Base-by-base conservation (phyloP, 73 alveolate species). In the Paramecium sexaurelia region DNA sequence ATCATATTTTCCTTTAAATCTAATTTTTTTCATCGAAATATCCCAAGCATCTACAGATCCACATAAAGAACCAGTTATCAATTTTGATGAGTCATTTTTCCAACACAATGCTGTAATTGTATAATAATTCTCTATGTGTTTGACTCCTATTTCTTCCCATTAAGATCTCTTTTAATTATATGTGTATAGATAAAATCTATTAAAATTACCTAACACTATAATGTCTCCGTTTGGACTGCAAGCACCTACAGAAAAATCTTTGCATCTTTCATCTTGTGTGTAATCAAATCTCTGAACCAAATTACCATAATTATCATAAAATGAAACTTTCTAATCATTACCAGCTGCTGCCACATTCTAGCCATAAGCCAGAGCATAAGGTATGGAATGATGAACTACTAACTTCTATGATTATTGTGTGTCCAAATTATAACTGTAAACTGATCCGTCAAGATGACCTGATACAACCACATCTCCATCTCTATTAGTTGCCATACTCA, bases 161-260 rank as follows among this genome's bases (percentile, higher is more conserved):
- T 96, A 98, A 75, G 98, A 98, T 78, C 99, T 94, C 95, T 98
- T 98, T 47, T 98, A 95, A 93, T 99, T 98, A 91, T 95, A 97
- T 95, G 95, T 92, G 83, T 71, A 96, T 26, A 96, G 99, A 92
- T 97, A 97, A 92, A 97, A 97, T 91, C 98, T 37, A 88, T 99
- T 99, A 95, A 97, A 99, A 97, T 98, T 99, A 15, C 99, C 99
- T 45, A 98, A 93, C 69, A 98, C 98, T 66, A 97, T 98, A 13
- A 99, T 97, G 68, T 99, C 99, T 9, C 99, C 99, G 61, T 99
- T 93, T 33, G 99, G 98, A 85, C 98, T 98, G 91, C 98, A 97
- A 75, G 95, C 94, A 5, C 99, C 99, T 33, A 97, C 92, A n/a
- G 99, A 95, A 90, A 99, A 99, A 91, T 98, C 99, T 95, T 98